A percentile compares a stretch with the other conserved stretches of the same genome.
Conservation (phyloP, 257 asterid genomes). For the Catharanthus roseus region DNA sequence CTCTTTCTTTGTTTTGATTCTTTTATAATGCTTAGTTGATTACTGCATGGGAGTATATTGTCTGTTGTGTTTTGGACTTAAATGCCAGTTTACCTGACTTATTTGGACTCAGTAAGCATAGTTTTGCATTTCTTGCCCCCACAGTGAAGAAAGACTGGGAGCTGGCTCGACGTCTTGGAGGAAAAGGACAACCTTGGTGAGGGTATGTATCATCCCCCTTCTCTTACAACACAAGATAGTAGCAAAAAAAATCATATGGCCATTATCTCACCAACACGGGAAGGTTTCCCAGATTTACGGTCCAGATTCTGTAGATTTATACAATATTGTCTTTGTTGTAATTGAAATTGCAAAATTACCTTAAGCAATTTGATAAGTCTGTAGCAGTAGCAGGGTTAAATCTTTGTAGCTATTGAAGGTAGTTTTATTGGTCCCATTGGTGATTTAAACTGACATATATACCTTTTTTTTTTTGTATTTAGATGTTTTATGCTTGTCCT, state of each 20-base stretch:
- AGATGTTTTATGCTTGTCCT: background rate
- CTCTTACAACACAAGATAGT: background rate
- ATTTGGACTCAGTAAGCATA: background rate
- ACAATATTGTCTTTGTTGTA: background rate
- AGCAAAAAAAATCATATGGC: background rate
- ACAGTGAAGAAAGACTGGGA: slow-evolving; percentile 93
- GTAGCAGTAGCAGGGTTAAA: background rate
- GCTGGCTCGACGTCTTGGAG: slow-evolving; percentile 88
- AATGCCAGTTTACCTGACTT: background rate
- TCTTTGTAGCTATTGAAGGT: background rate
- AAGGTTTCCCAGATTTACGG: no score
- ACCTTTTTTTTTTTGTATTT: no score
- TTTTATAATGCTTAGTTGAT: no score
- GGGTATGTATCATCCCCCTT: background rate
- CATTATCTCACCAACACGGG: background rate
- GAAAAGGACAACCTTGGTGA: slow-evolving; percentile 87
- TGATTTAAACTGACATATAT: background rate
- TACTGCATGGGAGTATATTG: background rate
- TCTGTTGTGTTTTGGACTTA: background rate
- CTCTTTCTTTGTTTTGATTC: background rate
- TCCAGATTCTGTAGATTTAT: background rate
- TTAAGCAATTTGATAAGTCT: background rate
- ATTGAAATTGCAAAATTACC: background rate
- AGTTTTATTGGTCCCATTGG: background rate
- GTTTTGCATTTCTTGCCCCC: slow-evolving; percentile 12